Evolutionary conservation across 2,329 filamentous ascomycete genomes (phyloP).

Genomic region (Calonectria fujianensis): DNA sequence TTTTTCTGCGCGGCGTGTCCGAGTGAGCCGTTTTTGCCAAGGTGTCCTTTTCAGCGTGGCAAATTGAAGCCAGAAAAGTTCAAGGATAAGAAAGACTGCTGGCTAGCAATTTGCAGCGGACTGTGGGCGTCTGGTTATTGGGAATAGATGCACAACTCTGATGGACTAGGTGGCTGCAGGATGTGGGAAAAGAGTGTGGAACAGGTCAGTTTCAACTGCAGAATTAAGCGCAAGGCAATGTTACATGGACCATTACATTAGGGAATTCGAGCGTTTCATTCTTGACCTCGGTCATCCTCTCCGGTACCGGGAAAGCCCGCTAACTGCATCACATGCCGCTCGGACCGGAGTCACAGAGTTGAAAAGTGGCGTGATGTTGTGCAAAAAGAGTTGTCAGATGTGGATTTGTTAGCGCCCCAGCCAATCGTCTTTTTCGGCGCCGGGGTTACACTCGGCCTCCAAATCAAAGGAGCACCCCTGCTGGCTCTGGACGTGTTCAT

Average conservation of each 20-base stretch:
- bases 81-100: neutral
- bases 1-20: neutral
- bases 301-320: constrained; percentile 40
- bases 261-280: constrained; percentile 21
- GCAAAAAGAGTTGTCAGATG: constrained; percentile 25
- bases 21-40: neutral
- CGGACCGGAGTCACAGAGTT: constrained; percentile 36
- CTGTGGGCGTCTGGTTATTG: neutral
- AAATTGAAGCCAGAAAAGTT: neutral
- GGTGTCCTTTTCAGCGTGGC: neutral
- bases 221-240: constrained; percentile 31
- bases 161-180: constrained; percentile 29
- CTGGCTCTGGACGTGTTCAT: constrained; percentile 20
- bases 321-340: constrained; percentile 39
- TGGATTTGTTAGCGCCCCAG: constrained; percentile 18
- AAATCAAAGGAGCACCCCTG: constrained; percentile 33
- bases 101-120: neutral
- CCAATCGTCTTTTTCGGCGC: constrained; percentile 9
- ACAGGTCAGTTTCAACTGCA: constrained; percentile 16
- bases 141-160: constrained; percentile 8
- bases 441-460: constrained; percentile 33
- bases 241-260: constrained; percentile 32
- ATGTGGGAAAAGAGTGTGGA: constrained; percentile 16
- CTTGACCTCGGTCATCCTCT: constrained; percentile 35
- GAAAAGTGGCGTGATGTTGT: constrained; percentile 40